Conservation (phyloP, 1,284 basidiomycete genomes). For the Cryptococcus sp. region DNA sequence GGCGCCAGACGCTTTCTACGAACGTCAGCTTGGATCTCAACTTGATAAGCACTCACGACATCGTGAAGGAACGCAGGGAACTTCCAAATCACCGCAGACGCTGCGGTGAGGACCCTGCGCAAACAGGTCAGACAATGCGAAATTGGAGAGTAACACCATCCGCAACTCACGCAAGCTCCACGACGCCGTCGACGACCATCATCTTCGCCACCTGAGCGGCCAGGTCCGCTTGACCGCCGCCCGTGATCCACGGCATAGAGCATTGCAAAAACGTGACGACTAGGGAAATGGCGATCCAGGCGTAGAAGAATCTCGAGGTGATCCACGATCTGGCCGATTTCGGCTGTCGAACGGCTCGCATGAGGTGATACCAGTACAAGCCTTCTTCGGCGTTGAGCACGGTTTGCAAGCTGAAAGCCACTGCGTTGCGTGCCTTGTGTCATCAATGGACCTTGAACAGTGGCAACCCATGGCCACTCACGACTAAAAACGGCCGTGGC, state of each 20-base stretch:
- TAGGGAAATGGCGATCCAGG: constrained; percentile 32
- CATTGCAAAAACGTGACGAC: constrained; percentile 16
- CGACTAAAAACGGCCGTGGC: constrained; percentile 24
- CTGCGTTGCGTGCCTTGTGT: constrained; percentile 2
- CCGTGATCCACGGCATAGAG: constrained; percentile 23
- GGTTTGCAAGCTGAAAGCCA: constrained; percentile 29
- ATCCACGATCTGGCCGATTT: constrained; percentile 31
- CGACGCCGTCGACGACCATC: constrained; percentile 19
- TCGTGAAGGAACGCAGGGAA: constrained; percentile 36
- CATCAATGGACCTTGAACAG: too few relatives aligned
- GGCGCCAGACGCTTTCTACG: constrained; percentile 36
- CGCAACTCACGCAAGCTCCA: constrained; percentile 31
- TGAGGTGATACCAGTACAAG: constrained; percentile 41
- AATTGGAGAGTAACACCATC: neutral
- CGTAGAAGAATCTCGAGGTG: constrained; percentile 31
- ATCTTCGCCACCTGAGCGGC: constrained; percentile 17
- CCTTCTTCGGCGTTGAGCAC: constrained; percentile 39
- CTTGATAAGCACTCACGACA: constrained; percentile 23
- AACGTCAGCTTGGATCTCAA: neutral
- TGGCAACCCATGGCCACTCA: constrained; percentile 9
- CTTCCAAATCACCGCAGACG: constrained; percentile 29
- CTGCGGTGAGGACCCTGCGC: constrained; percentile 21
- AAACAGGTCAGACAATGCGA: neutral
- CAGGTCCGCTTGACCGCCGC: constrained; percentile 11
- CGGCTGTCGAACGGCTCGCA: constrained; percentile 31